A percentile compares a stretch with the other conserved stretches of the same genome.
Evolutionary conservation across 2,329 filamentous ascomycete species (phyloP).

Genomic region (Aspergillus nomiae): DNA sequence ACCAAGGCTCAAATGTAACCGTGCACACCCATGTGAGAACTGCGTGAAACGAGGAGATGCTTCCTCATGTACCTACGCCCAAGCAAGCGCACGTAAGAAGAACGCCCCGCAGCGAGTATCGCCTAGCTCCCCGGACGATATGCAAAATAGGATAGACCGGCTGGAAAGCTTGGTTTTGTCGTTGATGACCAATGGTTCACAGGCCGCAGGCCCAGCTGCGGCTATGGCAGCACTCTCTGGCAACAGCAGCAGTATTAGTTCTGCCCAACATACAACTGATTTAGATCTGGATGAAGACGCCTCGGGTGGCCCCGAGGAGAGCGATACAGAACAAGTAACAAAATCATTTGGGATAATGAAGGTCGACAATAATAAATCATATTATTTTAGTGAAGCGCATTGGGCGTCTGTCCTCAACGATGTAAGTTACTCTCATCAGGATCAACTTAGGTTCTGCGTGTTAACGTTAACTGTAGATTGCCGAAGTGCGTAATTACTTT

Average conservation of each 20-base stretch:
- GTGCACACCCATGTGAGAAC: slow-evolving; percentile 88
- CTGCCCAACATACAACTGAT: slow-evolving; percentile 39
- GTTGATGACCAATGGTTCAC: slow-evolving; percentile 85
- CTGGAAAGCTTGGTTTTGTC: slow-evolving; percentile 89
- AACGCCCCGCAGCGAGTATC: slow-evolving; percentile 56
- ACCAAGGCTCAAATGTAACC: slow-evolving; percentile 82
- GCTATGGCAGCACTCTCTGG: slow-evolving; percentile 60
- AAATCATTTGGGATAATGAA: slow-evolving; percentile 80
- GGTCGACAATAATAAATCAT: slow-evolving; percentile 75
- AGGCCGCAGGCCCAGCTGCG: slow-evolving; percentile 59
- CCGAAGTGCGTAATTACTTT: slow-evolving; percentile 94
- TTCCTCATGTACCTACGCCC: slow-evolving; percentile 80
- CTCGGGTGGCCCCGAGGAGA: slow-evolving; percentile 62
- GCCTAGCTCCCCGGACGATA: slow-evolving; percentile 78
- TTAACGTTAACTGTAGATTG: slow-evolving; percentile 58
- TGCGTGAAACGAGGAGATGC: slow-evolving; percentile 86
- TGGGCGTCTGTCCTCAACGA: slow-evolving; percentile 80
- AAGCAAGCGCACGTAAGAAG: slow-evolving; percentile 70
- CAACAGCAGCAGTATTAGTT: slow-evolving; percentile 40
- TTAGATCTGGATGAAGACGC: slow-evolving; percentile 55
- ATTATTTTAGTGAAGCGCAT: slow-evolving; percentile 80
- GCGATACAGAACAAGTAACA: slow-evolving; percentile 69
- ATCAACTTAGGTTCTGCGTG: not conserved
- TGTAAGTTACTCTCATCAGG: slow-evolving; percentile 40
- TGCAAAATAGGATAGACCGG: slow-evolving; percentile 97